Evolutionary conservation across 805 yeast genomes (phyloP).

Genomic region (Vanderwaltozyma yarrowii): DNA sequence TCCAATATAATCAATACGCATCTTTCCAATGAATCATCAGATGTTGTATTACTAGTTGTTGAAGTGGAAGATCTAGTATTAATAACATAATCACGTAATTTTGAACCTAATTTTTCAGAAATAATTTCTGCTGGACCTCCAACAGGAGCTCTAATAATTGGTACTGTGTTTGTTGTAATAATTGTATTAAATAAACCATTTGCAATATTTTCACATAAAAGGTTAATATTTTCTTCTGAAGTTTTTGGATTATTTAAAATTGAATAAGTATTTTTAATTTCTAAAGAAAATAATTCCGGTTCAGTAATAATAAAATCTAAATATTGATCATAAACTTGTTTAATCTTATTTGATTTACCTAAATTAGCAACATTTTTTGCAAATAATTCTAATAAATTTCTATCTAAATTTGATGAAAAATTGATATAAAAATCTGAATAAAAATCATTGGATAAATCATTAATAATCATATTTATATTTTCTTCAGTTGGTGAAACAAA

Average conservation of each 20-base stretch:
- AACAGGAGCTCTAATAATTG: conserved; percentile 80
- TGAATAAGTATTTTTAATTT: conserved; percentile 54
- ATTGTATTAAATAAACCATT: conserved; percentile 72
- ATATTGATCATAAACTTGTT: conserved; percentile 91
- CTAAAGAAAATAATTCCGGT: conserved; percentile 78
- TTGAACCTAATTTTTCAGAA: conserved; percentile 76
- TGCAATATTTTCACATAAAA: conserved; percentile 59
- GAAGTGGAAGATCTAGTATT: conserved; percentile 37
- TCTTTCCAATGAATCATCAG: conserved; percentile 37
- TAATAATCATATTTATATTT: conserved; percentile 57
- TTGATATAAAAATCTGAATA: conserved; percentile 77
- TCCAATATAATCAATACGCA: conserved; percentile 76
- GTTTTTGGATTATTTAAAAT: conserved; percentile 61
- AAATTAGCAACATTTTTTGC: conserved; percentile 70
- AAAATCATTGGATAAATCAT: conserved; percentile 63
- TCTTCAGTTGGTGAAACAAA: conserved; percentile 80
- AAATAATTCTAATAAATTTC: conserved; percentile 77
- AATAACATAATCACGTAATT: conserved; percentile 74
- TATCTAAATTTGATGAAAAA: conserved; percentile 68
- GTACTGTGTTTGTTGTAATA: conserved; percentile 68
- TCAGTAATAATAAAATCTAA: conserved; percentile 88
- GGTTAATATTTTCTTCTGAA: conserved; percentile 63
- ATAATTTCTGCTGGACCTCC: conserved; percentile 96
- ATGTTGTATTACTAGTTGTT: conserved; percentile 12
- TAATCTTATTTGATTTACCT: conserved; percentile 61